A percentile compares a stretch with the other conserved stretches of the same genome.
Evolutionary conservation across 139 green algal genomes (phyloP).

Genomic region (Coelastrella sp.): DNA sequence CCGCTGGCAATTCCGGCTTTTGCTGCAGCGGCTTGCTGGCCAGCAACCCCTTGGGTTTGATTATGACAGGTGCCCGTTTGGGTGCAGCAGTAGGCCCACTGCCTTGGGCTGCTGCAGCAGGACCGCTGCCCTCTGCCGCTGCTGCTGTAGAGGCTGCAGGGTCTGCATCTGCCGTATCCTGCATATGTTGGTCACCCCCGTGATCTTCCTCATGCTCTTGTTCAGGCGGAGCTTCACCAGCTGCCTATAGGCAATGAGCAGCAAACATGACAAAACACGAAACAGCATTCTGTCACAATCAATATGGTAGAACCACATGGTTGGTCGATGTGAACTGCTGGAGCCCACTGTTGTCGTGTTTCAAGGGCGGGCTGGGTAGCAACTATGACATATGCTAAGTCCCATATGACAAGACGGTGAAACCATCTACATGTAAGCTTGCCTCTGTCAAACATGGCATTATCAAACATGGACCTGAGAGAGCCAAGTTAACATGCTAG

Average conservation of each 20-base stretch:
- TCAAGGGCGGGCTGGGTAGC: too few species aligned
- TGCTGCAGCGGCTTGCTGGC: slow-evolving; percentile 19
- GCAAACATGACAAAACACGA: not conserved
- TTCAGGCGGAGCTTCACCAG: not conserved
- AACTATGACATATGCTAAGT: too few species aligned
- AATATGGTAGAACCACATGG: too few species aligned
- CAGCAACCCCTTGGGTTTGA: slow-evolving; percentile 21
- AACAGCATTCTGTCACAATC: too few species aligned
- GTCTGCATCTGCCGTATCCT: not conserved
- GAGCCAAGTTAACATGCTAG: too few species aligned
- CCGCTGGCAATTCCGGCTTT: not conserved
- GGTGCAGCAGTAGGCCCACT: not conserved
- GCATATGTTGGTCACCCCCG: not conserved
- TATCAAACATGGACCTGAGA: too few species aligned
- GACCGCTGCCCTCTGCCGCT: not conserved
- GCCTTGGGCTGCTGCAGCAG: slow-evolving; percentile 1
- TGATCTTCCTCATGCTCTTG: slow-evolving; percentile 20
- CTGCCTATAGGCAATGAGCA: not conserved
- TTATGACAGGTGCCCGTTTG: slow-evolving; percentile 1
- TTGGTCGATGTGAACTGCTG: too few species aligned
- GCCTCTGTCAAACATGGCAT: too few species aligned
- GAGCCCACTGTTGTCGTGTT: too few species aligned
- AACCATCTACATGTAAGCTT: too few species aligned
- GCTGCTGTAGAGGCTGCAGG: slow-evolving; percentile 6
- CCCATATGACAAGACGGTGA: too few species aligned